Percentiles rank a stretch among this genome's conserved stretches.
phyloP scores from a whole-genome alignment of 1,284 basidiomycete genomes.

The Taiwanofungus camphoratus region DNA sequence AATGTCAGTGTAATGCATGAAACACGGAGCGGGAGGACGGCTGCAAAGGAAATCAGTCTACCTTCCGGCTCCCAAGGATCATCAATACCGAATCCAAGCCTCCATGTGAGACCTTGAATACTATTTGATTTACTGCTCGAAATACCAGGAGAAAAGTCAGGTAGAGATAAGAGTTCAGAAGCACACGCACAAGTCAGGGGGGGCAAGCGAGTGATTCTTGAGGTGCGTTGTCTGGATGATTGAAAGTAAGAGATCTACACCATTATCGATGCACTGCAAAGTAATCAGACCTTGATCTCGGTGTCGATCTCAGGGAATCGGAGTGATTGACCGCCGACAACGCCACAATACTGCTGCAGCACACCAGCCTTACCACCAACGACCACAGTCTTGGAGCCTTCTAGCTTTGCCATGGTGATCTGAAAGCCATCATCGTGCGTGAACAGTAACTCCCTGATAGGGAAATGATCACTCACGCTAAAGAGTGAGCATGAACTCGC shows the following conservation, averaged over 20 bases:
- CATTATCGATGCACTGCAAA: too few species aligned
- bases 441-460: constrained; percentile 3
- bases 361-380: constrained; percentile 45
- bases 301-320: constrained; percentile 52
- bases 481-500: constrained; percentile 58
- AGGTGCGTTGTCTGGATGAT: constrained; percentile 39
- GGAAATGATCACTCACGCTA: constrained; percentile 34
- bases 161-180: not conserved
- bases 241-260: not conserved
- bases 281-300: constrained; percentile 43
- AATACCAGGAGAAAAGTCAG: not conserved
- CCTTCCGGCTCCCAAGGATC: constrained; percentile 49
- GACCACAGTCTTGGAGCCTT: constrained; percentile 52
- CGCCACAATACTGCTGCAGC: constrained; percentile 54
- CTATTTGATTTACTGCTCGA: constrained; percentile 41
- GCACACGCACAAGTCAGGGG: constrained; percentile 54
- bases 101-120: constrained; percentile 56
- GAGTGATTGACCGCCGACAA: constrained; percentile 55
- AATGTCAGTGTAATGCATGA: not conserved
- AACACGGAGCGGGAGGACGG: constrained; percentile 2
- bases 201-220: constrained; percentile 52
- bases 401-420: constrained; percentile 56
- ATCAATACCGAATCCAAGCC: constrained; percentile 53
- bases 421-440: constrained; percentile 18
- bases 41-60: constrained; percentile 18